A percentile compares a stretch with the other conserved stretches of the same genome.
These are phyloP conservation scores for Myotisia sp. DNA, from an alignment of 2,329 filamentous ascomycete genomes.

Conservation along the genomic window DNA sequence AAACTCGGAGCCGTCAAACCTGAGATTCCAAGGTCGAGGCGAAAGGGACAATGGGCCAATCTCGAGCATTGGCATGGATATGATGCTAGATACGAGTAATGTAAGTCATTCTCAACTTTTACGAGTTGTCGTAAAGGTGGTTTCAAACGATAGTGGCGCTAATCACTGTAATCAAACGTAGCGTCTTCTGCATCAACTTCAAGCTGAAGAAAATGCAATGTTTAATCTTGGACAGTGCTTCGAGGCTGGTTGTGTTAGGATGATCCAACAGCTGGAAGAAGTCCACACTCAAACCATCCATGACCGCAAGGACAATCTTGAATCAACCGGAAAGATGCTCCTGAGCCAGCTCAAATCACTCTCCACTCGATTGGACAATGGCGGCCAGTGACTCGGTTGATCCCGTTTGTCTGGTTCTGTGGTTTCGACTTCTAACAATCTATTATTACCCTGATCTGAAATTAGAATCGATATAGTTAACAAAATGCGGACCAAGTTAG, in stretches of 20 bases:
- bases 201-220: slow-evolving; percentile 34
- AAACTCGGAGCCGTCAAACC: neutral
- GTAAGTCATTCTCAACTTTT: slow-evolving; percentile 14
- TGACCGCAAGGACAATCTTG: slow-evolving; percentile 19
- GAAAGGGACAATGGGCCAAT: too few species aligned
- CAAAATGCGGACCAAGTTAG: too few species aligned
- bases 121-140: neutral
- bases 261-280: slow-evolving; percentile 31
- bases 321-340: slow-evolving; percentile 18
- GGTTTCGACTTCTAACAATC: too few species aligned
- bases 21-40: neutral
- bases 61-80: slow-evolving; percentile 13
- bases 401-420: too few species aligned
- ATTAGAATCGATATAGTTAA: too few species aligned
- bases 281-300: slow-evolving; percentile 27
- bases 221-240: slow-evolving; percentile 32
- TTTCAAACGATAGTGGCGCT: slow-evolving; percentile 2
- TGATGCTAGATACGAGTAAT: slow-evolving; percentile 18
- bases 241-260: slow-evolving; percentile 27
- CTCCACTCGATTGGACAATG: slow-evolving; percentile 17
- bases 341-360: slow-evolving; percentile 19
- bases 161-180: slow-evolving; percentile 16
- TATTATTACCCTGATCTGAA: too few species aligned
- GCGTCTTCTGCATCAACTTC: slow-evolving; percentile 32
- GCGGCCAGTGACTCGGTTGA: too few species aligned